Conservation (phyloP, 2,329 filamentous ascomycete genomes). For the Aspergillus nomiae region DNA sequence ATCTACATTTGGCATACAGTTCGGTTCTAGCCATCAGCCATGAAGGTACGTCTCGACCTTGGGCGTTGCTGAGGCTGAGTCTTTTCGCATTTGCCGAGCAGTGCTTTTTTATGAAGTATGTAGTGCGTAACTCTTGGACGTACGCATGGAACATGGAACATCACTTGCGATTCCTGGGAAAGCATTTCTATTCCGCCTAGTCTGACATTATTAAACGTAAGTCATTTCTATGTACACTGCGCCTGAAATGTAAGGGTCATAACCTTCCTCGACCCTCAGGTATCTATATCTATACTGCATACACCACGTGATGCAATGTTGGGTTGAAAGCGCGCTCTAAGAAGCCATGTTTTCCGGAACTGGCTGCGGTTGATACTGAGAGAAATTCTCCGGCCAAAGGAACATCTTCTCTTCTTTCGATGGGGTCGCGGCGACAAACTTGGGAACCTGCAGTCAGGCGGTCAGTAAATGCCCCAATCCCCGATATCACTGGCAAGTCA, state of each 20-base stretch:
- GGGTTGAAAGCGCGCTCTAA: neutral
- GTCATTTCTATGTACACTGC: neutral
- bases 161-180: neutral
- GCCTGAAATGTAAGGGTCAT: neutral
- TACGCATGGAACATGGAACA: neutral
- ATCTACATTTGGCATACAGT: neutral
- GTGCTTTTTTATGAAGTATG: neutral
- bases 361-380: constrained; percentile 43
- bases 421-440: constrained; percentile 55
- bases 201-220: neutral
- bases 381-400: constrained; percentile 63
- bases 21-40: neutral
- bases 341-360: constrained; percentile 16
- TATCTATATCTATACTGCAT: neutral
- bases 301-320: neutral
- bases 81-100: neutral
- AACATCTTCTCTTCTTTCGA: constrained; percentile 63
- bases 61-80: neutral
- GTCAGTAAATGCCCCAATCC: neutral
- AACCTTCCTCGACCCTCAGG: neutral
- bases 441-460: constrained; percentile 40
- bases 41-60: neutral
- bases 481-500: neutral
- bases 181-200: neutral
- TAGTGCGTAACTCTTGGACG: neutral